Evolutionary conservation across 768 basidiomycete species (phyloP).

Genomic region (Dacryopinax primogenitus): DNA sequence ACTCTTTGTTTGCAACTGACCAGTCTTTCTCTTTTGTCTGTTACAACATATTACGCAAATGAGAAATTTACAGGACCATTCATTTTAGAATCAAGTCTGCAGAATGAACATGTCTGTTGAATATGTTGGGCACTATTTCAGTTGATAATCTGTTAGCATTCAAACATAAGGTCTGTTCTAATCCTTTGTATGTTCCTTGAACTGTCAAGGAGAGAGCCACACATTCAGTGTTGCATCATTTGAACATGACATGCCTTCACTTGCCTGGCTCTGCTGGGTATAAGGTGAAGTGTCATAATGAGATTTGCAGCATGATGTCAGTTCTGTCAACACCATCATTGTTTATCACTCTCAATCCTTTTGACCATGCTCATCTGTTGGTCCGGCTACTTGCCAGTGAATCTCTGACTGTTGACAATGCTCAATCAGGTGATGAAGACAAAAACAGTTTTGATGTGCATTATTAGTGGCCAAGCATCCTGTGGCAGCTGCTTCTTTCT

Average conservation of each 20-base stretch:
- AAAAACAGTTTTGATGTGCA: conserved; percentile 25
- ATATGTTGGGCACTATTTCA: conserved; percentile 21
- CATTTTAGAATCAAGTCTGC: conserved; percentile 24
- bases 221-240: conserved; percentile 19
- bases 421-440: conserved; percentile 20
- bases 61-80: conserved; percentile 25
- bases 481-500: conserved; percentile 31
- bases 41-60: conserved; percentile 33
- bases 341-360: conserved; percentile 37
- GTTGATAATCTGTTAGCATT: conserved; percentile 21
- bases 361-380: conserved; percentile 33
- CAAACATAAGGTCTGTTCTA: conserved; percentile 18
- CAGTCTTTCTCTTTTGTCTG: conserved; percentile 32
- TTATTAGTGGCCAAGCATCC: conserved; percentile 33
- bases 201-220: conserved; percentile 25
- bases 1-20: conserved; percentile 30
- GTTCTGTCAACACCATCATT: conserved; percentile 30
- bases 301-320: conserved; percentile 29
- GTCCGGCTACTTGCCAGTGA: conserved; percentile 31
- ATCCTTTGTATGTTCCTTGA: conserved; percentile 17
- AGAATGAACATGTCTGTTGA: conserved; percentile 23
- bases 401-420: conserved; percentile 29
- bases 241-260: conserved; percentile 17
- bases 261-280: conserved; percentile 26
- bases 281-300: conserved; percentile 26